phyloP scores from a whole-genome alignment of 2,329 filamentous ascomycete species.

The Xylaria polymorpha region DNA sequence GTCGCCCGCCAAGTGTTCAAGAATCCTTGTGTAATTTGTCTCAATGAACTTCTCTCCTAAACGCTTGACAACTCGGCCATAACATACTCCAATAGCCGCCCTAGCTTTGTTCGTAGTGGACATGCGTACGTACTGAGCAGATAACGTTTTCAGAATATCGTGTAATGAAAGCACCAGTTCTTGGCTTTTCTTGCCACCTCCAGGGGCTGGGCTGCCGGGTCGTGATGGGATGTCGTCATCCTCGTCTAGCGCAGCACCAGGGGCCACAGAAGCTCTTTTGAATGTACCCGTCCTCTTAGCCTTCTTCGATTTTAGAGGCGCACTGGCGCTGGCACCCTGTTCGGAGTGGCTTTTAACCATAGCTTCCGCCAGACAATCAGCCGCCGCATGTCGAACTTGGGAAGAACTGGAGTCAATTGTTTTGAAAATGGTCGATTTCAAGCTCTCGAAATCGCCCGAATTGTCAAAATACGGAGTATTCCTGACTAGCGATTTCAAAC shows the following conservation, averaged over 20 bases:
- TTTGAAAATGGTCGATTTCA: slow-evolving; percentile 86
- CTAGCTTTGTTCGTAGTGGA: slow-evolving; percentile 84
- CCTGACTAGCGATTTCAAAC: slow-evolving; percentile 77
- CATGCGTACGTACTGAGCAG: slow-evolving; percentile 80
- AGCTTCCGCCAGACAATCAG: slow-evolving; percentile 84
- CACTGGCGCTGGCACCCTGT: slow-evolving; percentile 57
- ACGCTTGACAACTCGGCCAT: slow-evolving; percentile 80
- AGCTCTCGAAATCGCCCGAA: slow-evolving; percentile 86
- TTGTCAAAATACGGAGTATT: slow-evolving; percentile 87
- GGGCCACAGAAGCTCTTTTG: slow-evolving; percentile 70
- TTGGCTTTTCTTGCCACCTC: slow-evolving; percentile 73
- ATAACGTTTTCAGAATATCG: slow-evolving; percentile 83
- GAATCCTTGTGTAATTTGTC: slow-evolving; percentile 81
- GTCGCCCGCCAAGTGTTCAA: slow-evolving; percentile 83
- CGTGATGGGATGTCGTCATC: slow-evolving; percentile 73
- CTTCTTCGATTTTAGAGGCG: slow-evolving; percentile 71
- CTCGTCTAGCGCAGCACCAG: slow-evolving; percentile 74
- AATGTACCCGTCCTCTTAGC: slow-evolving; percentile 64
- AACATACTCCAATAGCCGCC: slow-evolving; percentile 87
- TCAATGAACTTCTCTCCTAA: slow-evolving; percentile 88
- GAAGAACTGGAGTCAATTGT: slow-evolving; percentile 81
- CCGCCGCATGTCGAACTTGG: slow-evolving; percentile 84
- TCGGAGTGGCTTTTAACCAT: slow-evolving; percentile 84
- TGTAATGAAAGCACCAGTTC: slow-evolving; percentile 78
- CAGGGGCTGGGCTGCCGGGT: slow-evolving; percentile 77